Evolutionary conservation across 805 yeast species (phyloP).

Genomic region (Crinitomyces ghanaensis): DNA sequence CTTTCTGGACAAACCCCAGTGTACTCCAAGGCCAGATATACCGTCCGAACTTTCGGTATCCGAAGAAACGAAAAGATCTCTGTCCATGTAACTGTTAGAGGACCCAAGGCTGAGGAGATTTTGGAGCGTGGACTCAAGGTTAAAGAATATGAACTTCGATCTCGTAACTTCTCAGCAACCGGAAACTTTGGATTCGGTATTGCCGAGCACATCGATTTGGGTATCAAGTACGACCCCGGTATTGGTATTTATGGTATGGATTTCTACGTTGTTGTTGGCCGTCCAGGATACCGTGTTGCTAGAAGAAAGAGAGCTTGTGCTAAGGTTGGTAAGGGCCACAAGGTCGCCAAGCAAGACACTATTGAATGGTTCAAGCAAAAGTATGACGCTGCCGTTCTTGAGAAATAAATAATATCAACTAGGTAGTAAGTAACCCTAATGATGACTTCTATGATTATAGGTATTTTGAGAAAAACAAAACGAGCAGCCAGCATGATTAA

Average conservation of each 20-base stretch:
- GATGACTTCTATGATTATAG: background rate
- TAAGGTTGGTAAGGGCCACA: slow-evolving; percentile 85
- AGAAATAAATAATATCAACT: slow-evolving; percentile 4
- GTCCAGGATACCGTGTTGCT: slow-evolving; percentile 98
- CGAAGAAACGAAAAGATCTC: slow-evolving; percentile 99
- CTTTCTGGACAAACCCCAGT: slow-evolving; percentile 99
- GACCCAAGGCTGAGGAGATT: slow-evolving; percentile 99
- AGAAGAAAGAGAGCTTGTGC: slow-evolving; percentile 86
- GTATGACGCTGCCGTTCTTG: slow-evolving; percentile 90
- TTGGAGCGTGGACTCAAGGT: slow-evolving; percentile 99
- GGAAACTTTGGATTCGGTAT: slow-evolving; percentile 99
- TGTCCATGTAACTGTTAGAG: slow-evolving; percentile 98
- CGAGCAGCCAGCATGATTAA: background rate
- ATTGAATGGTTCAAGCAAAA: slow-evolving; percentile 98
- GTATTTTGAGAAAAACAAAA: background rate
- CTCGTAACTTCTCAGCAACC: slow-evolving; percentile 93
- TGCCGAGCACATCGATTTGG: slow-evolving; percentile 98
- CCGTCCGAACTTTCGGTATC: slow-evolving; percentile 99
- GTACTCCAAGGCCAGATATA: slow-evolving; percentile 99
- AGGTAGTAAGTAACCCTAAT: background rate
- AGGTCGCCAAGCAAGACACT: slow-evolving; percentile 85
- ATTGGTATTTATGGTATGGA: slow-evolving; percentile 99
- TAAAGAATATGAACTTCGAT: slow-evolving; percentile 95
- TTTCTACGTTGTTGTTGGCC: slow-evolving; percentile 98
- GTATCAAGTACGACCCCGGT: slow-evolving; percentile 99